These are phyloP conservation scores for Asterophora lycoperdoides DNA, from an alignment of 768 basidiomycete species.

Conservation along the genomic window DNA sequence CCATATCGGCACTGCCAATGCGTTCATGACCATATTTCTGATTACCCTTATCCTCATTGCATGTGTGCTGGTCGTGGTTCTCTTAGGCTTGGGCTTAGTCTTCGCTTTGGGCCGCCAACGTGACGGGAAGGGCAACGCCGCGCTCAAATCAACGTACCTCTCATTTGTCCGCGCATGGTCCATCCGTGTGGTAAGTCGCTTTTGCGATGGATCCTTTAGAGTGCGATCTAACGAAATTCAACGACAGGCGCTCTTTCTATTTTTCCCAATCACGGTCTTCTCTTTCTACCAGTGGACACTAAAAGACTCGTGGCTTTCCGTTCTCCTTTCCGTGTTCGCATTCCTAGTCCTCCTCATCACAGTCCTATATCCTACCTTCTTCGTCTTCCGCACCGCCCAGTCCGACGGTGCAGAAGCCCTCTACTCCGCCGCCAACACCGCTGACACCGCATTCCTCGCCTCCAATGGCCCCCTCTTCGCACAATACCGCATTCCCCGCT, in stretches of 20 bases:
- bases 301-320: conserved; percentile 82
- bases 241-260: conserved; percentile 53
- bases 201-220: not conserved
- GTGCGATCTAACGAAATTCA: not conserved
- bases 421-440: conserved; percentile 25
- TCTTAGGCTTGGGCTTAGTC: conserved; percentile 45
- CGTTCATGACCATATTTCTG: conserved; percentile 87
- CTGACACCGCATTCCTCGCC: conserved; percentile 30
- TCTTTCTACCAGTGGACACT: conserved; percentile 90
- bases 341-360: conserved; percentile 49
- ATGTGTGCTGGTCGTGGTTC: conserved; percentile 49
- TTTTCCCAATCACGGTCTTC: conserved; percentile 72
- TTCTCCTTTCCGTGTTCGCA: conserved; percentile 70
- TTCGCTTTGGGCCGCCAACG: conserved; percentile 25
- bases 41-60: conserved; percentile 63
- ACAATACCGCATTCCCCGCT: conserved; percentile 61
- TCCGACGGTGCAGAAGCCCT: conserved; percentile 24
- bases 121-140: conserved; percentile 2
- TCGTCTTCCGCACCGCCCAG: conserved; percentile 44
- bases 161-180: conserved; percentile 56
- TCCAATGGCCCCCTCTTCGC: conserved; percentile 59
- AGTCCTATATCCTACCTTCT: conserved; percentile 46
- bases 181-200: conserved; percentile 56
- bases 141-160: conserved; percentile 32
- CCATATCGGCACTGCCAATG: conserved; percentile 80